Percentiles rank a stretch among this genome's conserved stretches.
Conservation (phyloP, 495 filamentous ascomycete genomes). For the Hypoxylon lenormandii region DNA sequence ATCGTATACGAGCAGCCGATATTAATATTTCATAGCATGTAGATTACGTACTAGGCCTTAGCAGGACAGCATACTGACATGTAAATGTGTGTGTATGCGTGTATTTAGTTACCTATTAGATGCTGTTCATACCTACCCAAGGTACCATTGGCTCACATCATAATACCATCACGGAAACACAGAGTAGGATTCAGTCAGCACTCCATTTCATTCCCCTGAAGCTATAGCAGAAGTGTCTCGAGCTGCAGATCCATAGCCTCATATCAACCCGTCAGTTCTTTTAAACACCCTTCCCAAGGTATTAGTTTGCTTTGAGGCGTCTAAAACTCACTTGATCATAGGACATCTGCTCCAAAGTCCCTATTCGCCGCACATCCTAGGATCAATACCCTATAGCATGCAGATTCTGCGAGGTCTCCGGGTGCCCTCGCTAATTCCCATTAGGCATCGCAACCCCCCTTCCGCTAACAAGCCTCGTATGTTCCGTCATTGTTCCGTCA, state of each 20-base stretch:
- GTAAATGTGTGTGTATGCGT: not conserved
- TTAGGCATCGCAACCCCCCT: not conserved
- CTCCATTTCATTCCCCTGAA: constrained; percentile 26
- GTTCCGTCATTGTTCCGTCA: constrained; percentile 39
- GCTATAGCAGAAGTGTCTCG: constrained; percentile 19
- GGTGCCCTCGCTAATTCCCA: constrained; percentile 2
- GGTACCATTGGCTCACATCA: not conserved
- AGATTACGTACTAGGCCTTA: no score
- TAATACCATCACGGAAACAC: constrained; percentile 1
- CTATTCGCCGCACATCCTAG: not conserved
- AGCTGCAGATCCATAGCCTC: constrained; percentile 13
- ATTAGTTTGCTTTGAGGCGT: constrained; percentile 8
- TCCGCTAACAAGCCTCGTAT: constrained; percentile 1
- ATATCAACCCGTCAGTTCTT: not conserved
- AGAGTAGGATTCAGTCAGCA: constrained; percentile 5
- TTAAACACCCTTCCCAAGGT: not conserved
- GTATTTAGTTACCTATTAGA: no score
- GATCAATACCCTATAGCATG: constrained; percentile 1
- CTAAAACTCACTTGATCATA: constrained; percentile 16
- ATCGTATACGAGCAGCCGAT: no score
- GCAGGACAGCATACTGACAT: not conserved
- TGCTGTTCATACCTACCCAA: no score
- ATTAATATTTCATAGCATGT: no score
- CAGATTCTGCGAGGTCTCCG: not conserved
- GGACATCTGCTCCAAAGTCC: constrained; percentile 7